phyloP scores from a whole-genome alignment of 2,329 filamentous ascomycete species.

The Hypoxylon rubiginosum region DNA sequence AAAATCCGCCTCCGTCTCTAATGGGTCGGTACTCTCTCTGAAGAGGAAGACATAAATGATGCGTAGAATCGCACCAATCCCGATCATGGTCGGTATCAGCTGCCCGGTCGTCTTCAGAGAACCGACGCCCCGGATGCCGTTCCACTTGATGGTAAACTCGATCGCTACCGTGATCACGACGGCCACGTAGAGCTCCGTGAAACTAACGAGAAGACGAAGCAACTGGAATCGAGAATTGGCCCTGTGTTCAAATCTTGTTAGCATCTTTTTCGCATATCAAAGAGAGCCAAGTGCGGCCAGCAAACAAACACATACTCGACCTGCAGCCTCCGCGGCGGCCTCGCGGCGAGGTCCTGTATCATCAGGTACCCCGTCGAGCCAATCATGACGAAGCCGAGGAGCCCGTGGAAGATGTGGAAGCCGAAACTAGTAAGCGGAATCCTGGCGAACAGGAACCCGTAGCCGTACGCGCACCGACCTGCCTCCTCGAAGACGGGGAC shows the following conservation, averaged over 20 bases:
- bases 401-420: neutral
- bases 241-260: neutral
- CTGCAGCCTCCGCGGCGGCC: neutral
- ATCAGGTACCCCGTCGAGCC: neutral
- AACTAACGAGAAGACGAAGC: neutral
- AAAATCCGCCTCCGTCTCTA: neutral
- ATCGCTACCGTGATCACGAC: neutral
- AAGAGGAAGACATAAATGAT: neutral
- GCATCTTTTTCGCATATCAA: neutral
- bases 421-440: neutral
- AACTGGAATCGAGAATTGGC: neutral
- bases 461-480: neutral
- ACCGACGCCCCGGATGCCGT: neutral
- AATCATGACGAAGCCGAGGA: neutral
- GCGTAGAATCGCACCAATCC: neutral
- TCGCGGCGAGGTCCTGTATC: neutral
- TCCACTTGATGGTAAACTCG: neutral
- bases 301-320: neutral
- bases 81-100: neutral
- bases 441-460: neutral
- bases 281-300: no score
- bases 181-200: neutral
- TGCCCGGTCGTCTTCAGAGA: neutral
- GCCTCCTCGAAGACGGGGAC: neutral
- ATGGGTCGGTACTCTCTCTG: neutral